Conservation (phyloP, 352 stramenopile genomes). For the Globisporangium recalcitrans region DNA sequence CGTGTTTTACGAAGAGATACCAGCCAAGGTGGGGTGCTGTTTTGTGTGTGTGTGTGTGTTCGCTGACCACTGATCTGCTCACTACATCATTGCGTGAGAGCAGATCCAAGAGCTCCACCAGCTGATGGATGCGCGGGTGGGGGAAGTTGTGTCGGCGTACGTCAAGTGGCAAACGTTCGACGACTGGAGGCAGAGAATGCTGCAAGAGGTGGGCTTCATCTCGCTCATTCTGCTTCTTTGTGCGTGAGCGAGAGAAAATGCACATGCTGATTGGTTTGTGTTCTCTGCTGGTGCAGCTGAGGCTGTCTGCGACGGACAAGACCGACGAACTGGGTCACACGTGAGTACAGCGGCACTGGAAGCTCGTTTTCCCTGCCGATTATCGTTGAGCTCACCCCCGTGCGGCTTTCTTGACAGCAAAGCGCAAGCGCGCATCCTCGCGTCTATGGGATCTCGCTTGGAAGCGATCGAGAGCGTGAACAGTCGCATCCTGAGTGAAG, state of each 20-base stretch:
- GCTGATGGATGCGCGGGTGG: slow-evolving; percentile 40
- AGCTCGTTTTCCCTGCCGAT: too few relatives aligned
- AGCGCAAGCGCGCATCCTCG: slow-evolving; percentile 55
- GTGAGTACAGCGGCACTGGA: slow-evolving; percentile 20
- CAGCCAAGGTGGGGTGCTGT: slow-evolving; percentile 33
- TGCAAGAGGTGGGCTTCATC: slow-evolving; percentile 48
- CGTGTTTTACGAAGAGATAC: slow-evolving; percentile 78
- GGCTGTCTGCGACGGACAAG: slow-evolving; percentile 50
- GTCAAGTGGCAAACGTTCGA: slow-evolving; percentile 66
- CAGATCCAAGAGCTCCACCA: slow-evolving; percentile 40
- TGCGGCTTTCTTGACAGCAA: slow-evolving; percentile 42
- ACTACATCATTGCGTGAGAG: not conserved
- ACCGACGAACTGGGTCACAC: slow-evolving; percentile 67
- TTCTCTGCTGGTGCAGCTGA: slow-evolving; percentile 28
- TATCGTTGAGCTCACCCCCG: too few relatives aligned
- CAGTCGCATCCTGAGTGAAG: slow-evolving; percentile 61
- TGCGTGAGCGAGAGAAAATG: not conserved
- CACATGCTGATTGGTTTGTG: not conserved
- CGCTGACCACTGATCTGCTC: not conserved
- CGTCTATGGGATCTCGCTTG: slow-evolving; percentile 63
- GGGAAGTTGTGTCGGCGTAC: slow-evolving; percentile 62
- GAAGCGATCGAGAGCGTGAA: slow-evolving; percentile 53
- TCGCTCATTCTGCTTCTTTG: not conserved
- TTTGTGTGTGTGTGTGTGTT: not conserved
- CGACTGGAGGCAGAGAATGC: slow-evolving; percentile 80